Evolutionary conservation across 2,329 filamentous ascomycete genomes (phyloP).

Genomic region (Cladophialophora yegresii): DNA sequence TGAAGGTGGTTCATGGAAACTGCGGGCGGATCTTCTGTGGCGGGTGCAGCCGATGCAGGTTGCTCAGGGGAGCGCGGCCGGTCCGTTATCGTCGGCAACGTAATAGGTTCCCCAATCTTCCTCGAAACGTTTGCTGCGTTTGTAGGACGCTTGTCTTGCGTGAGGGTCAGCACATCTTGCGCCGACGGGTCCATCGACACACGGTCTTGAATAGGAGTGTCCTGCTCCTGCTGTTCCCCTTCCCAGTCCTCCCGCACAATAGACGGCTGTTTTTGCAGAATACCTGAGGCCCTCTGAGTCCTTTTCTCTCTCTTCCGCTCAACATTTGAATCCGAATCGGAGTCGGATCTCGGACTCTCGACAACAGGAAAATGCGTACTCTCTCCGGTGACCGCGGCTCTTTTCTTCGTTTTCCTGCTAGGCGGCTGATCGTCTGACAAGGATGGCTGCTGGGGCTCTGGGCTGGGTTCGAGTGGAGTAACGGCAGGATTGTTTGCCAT

Average conservation of each 20-base stretch:
- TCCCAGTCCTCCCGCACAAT: conserved; percentile 48
- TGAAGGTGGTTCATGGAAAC: conserved; percentile 15
- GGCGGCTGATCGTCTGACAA: conserved; percentile 20
- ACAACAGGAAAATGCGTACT: conserved; percentile 21
- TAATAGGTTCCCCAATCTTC: conserved; percentile 32
- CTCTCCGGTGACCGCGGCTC: conserved; percentile 16
- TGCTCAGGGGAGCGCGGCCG: conserved; percentile 13
- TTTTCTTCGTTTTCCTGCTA: conserved; percentile 37
- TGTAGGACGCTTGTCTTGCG: conserved; percentile 20
- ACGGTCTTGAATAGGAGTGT: conserved; percentile 10
- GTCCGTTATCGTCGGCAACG: conserved; percentile 8
- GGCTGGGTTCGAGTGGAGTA: conserved; percentile 40
- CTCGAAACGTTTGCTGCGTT: conserved; percentile 37
- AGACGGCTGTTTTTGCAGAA: conserved; percentile 44
- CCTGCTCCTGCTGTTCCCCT: conserved; percentile 42
- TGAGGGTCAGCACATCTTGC: not conserved
- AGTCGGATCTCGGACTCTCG: conserved; percentile 31
- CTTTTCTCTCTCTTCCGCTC: conserved; percentile 34
- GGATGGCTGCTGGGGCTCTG: conserved; percentile 14
- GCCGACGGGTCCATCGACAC: not conserved
- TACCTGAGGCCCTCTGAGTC: conserved; percentile 37
- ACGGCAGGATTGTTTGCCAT: conserved; percentile 37
- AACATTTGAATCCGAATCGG: conserved; percentile 39
- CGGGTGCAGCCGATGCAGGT: conserved; percentile 2
- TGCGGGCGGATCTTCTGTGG: conserved; percentile 9